A percentile compares a stretch with the other conserved stretches of the same genome.
Evolutionary conservation across 768 basidiomycete species (phyloP).

Genomic region (Calvatia gigantea): DNA sequence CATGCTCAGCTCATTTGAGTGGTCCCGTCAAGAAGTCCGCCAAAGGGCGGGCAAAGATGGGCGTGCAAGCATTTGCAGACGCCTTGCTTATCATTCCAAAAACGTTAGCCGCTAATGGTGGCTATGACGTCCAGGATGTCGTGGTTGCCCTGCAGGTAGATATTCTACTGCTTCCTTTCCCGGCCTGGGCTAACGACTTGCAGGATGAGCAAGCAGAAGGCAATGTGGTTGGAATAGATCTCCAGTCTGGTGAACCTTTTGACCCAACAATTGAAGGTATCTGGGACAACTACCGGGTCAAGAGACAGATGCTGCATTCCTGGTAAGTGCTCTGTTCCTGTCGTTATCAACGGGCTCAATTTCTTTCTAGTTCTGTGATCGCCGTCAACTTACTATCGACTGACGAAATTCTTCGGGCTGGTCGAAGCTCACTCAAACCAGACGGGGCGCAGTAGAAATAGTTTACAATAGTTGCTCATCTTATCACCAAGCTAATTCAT

Average conservation of each 20-base stretch:
- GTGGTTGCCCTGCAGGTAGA: conserved; percentile 85
- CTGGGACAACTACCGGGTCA: conserved; percentile 99
- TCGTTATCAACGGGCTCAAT: conserved; percentile 18
- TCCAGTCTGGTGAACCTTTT: conserved; percentile 92
- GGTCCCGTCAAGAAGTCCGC: conserved; percentile 78
- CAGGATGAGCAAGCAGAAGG: conserved; percentile 94
- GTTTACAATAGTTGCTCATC: not conserved
- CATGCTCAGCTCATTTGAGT: conserved; percentile 82
- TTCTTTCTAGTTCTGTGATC: conserved; percentile 71
- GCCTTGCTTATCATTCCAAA: conserved; percentile 94
- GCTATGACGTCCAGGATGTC: conserved; percentile 94
- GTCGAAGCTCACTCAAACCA: conserved; percentile 82
- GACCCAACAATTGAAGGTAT: conserved; percentile 95
- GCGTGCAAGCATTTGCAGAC: conserved; percentile 95
- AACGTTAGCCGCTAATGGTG: conserved; percentile 93
- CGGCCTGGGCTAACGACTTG: not conserved
- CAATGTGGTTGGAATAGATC: conserved; percentile 87
- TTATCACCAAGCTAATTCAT: not conserved
- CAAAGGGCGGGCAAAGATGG: conserved; percentile 95
- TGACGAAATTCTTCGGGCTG: conserved; percentile 92
- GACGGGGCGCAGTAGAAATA: conserved; percentile 52
- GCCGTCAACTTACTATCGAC: conserved; percentile 93
- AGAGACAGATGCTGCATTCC: conserved; percentile 97
- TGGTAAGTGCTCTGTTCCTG: conserved; percentile 51
- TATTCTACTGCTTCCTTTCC: not conserved